A percentile compares a stretch with the other conserved stretches of the same genome.
These are phyloP conservation scores for Chloranthus sessilifolius DNA, from an alignment of 164 flowering plant genomes.

Conservation along the genomic window DNA sequence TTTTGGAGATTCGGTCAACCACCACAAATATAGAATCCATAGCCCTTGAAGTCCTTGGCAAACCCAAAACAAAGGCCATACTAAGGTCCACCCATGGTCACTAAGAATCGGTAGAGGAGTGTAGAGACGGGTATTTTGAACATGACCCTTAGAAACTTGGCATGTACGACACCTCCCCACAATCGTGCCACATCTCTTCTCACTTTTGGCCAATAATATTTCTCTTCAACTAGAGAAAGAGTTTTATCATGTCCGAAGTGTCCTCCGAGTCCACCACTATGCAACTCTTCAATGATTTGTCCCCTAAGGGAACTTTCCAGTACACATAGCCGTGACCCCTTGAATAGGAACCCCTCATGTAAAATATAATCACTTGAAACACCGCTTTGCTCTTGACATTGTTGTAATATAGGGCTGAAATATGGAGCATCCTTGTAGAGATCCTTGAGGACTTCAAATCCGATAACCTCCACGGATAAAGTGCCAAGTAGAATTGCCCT, in stretches of 20 bases:
- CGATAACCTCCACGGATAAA: too few species aligned
- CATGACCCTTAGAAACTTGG: too few species aligned
- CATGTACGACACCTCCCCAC: too few species aligned
- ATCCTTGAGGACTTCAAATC: neutral
- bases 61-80: too few species aligned
- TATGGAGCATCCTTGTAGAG: neutral
- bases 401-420: neutral
- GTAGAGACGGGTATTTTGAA: too few species aligned
- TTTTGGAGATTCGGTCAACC: too few species aligned
- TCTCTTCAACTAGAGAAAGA: neutral
- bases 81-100: too few species aligned
- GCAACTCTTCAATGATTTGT: neutral
- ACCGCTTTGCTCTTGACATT: too few species aligned
- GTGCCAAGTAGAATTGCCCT: neutral
- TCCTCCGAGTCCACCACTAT: constrained; percentile 4
- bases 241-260: neutral
- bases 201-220: neutral
- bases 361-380: neutral
- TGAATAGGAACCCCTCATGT: neutral
- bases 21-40: too few species aligned
- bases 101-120: too few species aligned
- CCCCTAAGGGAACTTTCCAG: neutral
- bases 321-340: neutral
- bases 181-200: neutral
- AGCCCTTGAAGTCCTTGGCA: too few species aligned